A percentile compares a stretch with the other conserved stretches of the same genome.
Conservation (phyloP, 73 alveolate species). For the Paramecium bursaria region DNA sequence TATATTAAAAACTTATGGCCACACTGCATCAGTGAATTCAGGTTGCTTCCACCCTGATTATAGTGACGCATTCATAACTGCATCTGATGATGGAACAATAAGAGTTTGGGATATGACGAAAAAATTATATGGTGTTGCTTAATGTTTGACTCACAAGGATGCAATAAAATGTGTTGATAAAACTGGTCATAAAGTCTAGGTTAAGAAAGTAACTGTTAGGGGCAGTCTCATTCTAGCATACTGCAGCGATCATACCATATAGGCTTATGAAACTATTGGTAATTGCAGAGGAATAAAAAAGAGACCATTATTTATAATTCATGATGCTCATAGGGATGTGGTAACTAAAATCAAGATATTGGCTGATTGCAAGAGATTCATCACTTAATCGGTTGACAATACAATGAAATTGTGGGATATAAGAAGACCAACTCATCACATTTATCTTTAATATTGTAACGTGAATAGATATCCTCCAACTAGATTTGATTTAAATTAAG, state of each 20-base stretch:
- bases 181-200: conserved; percentile 50
- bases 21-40: conserved; percentile 87
- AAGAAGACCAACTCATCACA: conserved; percentile 81
- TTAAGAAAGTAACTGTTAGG: conserved; percentile 66
- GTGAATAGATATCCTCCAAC: conserved; percentile 58
- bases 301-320: conserved; percentile 82
- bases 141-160: conserved; percentile 84
- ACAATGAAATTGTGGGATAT: conserved; percentile 96
- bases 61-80: conserved; percentile 83
- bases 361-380: conserved; percentile 79
- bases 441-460: conserved; percentile 58
- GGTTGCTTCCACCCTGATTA: conserved; percentile 93
- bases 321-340: conserved; percentile 86
- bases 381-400: conserved; percentile 86
- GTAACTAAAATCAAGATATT: conserved; percentile 85
- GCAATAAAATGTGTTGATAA: conserved; percentile 76
- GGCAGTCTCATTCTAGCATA: conserved; percentile 77
- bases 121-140: conserved; percentile 89
- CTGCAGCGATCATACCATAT: conserved; percentile 79
- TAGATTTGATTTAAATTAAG: conserved; percentile 47
- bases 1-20: conserved; percentile 93
- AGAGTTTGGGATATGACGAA: conserved; percentile 91
- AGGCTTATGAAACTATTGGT: conserved; percentile 71
- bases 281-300: conserved; percentile 63
- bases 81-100: conserved; percentile 90